These are phyloP conservation scores for Pseudogymnoascus sp. DNA, from an alignment of 2,329 filamentous ascomycete genomes.

Conservation along the genomic window DNA sequence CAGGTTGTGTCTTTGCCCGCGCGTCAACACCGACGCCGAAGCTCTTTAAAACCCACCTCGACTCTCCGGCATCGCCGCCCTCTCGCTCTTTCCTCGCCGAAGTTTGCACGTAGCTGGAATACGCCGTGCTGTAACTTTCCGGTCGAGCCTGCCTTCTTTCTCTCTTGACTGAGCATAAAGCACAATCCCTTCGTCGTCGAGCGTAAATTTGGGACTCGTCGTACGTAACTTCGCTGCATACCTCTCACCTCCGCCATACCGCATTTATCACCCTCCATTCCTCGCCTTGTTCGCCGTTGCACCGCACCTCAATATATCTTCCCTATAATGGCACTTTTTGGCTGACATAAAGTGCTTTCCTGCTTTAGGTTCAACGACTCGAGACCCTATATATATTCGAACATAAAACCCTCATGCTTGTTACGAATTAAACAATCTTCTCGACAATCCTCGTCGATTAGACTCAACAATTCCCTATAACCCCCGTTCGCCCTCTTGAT, in stretches of 20 bases:
- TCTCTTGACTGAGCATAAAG: conserved; percentile 1
- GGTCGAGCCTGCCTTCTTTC: conserved; percentile 5
- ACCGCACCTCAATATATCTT: background rate
- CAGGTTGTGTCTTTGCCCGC: conserved; percentile 12
- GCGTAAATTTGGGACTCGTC: conserved; percentile 1
- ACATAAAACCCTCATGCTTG: conserved; percentile 19
- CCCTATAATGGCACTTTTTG: conserved; percentile 4
- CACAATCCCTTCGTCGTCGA: background rate
- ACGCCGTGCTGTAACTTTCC: conserved; percentile 22
- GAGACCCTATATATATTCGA: conserved; percentile 17
- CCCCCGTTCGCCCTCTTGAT: conserved; percentile 7
- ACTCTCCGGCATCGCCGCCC: background rate
- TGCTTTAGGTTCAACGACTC: conserved; percentile 20
- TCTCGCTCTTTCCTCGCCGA: conserved; percentile 15
- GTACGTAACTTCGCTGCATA: background rate
- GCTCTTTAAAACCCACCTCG: background rate
- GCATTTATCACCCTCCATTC: conserved; percentile 3
- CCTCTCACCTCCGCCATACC: conserved; percentile 9
- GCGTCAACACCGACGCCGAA: background rate
- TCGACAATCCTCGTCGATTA: conserved; percentile 18
- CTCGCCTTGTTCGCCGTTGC: background rate
- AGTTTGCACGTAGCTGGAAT: conserved; percentile 25
- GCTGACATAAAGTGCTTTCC: conserved; percentile 9
- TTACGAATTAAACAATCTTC: conserved; percentile 18
- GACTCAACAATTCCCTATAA: conserved; percentile 17